Conservation (phyloP, 1,139 yeast genomes). For the Protomyces lactucae-debilis region DNA sequence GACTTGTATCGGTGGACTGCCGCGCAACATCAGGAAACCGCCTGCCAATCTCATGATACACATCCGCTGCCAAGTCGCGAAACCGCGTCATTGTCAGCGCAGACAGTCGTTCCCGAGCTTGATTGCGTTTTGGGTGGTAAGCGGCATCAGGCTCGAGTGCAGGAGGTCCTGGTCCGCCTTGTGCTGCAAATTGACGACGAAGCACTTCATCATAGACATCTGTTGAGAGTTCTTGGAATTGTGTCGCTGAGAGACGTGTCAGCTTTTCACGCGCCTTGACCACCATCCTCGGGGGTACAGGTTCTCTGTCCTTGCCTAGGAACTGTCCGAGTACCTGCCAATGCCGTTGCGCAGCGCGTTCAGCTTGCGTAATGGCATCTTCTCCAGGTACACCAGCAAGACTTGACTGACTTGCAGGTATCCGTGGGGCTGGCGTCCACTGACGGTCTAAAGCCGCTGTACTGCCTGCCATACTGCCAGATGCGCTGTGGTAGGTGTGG, state of each 20-base stretch:
- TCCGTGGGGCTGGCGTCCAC: not conserved
- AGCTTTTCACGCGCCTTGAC: slow-evolving; percentile 78
- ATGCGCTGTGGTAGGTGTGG: not conserved
- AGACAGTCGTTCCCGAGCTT: slow-evolving; percentile 88
- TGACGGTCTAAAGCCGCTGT: not conserved
- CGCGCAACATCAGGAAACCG: slow-evolving; percentile 46
- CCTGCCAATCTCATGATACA: slow-evolving; percentile 78
- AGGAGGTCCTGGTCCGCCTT: slow-evolving; percentile 22
- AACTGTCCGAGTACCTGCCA: slow-evolving; percentile 10
- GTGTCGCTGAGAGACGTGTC: slow-evolving; percentile 71
- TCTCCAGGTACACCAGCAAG: not conserved
- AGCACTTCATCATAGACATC: slow-evolving; percentile 89
- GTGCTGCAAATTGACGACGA: slow-evolving; percentile 48
- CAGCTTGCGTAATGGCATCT: not conserved
- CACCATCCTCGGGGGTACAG: slow-evolving; percentile 1
- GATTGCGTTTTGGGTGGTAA: slow-evolving; percentile 91
- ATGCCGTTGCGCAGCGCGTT: slow-evolving; percentile 1
- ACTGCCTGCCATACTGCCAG: not conserved
- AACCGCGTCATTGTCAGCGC: slow-evolving; percentile 76
- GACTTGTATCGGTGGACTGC: not conserved
- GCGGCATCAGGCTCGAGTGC: slow-evolving; percentile 58
- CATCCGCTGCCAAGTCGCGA: slow-evolving; percentile 86
- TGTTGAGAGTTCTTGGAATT: slow-evolving; percentile 80
- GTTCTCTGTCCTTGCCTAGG: slow-evolving; percentile 6
- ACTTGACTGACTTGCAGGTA: too few species aligned